Conservation (phyloP, 78 protist genomes). For the Guillardia theta region DNA sequence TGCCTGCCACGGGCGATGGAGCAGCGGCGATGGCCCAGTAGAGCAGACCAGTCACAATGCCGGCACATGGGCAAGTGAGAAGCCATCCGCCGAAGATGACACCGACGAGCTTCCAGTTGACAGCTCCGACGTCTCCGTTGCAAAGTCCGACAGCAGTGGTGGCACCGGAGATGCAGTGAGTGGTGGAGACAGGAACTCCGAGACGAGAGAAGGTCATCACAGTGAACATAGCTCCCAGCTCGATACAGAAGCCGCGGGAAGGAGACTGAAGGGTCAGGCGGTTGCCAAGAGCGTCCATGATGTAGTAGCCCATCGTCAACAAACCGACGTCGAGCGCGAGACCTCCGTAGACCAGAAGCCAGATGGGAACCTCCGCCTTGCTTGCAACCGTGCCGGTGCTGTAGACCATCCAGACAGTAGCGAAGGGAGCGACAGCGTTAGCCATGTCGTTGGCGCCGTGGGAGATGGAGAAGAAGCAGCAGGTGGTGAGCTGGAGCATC, state of each 20-base stretch:
- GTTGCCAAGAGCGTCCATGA: conserved; percentile 59
- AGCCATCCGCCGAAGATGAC: conserved; percentile 50
- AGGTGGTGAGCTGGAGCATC: conserved; percentile 39
- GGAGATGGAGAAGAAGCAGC: conserved; percentile 31
- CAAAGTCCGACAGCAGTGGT: conserved; percentile 19
- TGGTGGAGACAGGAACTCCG: conserved; percentile 67
- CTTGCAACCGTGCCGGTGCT: neutral
- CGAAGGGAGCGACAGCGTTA: conserved; percentile 49
- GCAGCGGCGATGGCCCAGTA: neutral
- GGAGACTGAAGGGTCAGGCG: neutral
- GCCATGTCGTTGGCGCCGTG: conserved; percentile 67
- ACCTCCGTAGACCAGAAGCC: conserved; percentile 52
- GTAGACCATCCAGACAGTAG: conserved; percentile 24
- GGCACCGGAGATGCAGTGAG: conserved; percentile 65
- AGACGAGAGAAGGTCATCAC: conserved; percentile 14
- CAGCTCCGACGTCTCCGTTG: neutral
- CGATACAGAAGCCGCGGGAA: conserved; percentile 28
- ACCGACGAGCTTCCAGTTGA: conserved; percentile 1
- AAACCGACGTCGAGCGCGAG: conserved; percentile 51
- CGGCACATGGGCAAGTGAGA: conserved; percentile 55
- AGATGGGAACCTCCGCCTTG: conserved; percentile 16
- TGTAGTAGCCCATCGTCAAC: conserved; percentile 40
- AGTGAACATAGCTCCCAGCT: conserved; percentile 37
- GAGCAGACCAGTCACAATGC: neutral
- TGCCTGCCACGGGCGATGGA: conserved; percentile 11